phyloP scores from a whole-genome alignment of 2,329 filamentous ascomycete species.

The Ophiocordyceps camponoti-leonardi region DNA sequence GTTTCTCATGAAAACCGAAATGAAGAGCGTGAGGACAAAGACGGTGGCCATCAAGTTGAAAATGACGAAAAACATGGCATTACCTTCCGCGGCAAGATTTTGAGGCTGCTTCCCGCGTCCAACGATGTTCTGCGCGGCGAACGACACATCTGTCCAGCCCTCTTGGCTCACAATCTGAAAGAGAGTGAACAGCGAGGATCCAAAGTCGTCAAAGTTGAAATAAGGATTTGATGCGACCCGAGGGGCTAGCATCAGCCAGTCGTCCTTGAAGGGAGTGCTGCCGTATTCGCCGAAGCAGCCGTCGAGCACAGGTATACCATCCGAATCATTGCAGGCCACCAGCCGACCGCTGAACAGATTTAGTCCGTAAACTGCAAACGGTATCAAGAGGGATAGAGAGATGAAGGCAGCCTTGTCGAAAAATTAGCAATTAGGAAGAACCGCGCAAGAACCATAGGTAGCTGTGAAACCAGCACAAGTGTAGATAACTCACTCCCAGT shows the following conservation, averaged over 20 bases:
- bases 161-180: slow-evolving; percentile 99
- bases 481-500: slow-evolving; percentile 43
- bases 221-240: slow-evolving; percentile 66
- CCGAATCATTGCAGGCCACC: slow-evolving; percentile 53
- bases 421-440: slow-evolving; percentile 3
- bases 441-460: no score
- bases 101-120: slow-evolving; percentile 58
- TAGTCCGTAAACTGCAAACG: slow-evolving; percentile 89
- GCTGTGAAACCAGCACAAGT: no score
- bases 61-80: slow-evolving; percentile 84
- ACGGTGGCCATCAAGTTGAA: slow-evolving; percentile 96
- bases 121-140: slow-evolving; percentile 65
- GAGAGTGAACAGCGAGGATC: slow-evolving; percentile 82
- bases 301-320: slow-evolving; percentile 38
- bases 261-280: slow-evolving; percentile 51
- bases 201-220: slow-evolving; percentile 90
- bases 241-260: slow-evolving; percentile 72
- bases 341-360: slow-evolving; percentile 83
- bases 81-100: slow-evolving; percentile 54
- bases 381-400: slow-evolving; percentile 82
- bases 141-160: slow-evolving; percentile 92
- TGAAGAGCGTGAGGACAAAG: slow-evolving; percentile 91
- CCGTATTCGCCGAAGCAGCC: slow-evolving; percentile 77
- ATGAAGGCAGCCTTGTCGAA: slow-evolving; percentile 60
- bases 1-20: slow-evolving; percentile 98